Conservation (phyloP, 805 yeast genomes). For the Candida sanyiensis region DNA sequence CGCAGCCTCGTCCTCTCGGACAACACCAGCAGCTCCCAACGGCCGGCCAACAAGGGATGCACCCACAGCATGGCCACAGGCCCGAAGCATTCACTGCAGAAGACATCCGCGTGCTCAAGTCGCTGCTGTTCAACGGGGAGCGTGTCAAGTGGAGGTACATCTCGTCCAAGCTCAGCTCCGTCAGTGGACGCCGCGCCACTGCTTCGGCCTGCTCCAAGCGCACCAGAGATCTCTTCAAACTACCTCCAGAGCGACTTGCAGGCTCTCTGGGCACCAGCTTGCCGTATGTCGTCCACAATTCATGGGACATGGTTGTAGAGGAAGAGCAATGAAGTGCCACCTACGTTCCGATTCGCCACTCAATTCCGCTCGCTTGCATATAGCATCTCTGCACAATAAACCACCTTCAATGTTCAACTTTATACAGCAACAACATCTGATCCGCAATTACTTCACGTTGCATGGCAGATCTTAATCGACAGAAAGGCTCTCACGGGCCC, state of each 20-base stretch:
- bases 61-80: constrained; percentile 3
- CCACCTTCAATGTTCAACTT: no score
- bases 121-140: constrained; percentile 46
- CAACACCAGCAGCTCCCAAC: background rate
- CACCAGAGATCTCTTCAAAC: constrained; percentile 48
- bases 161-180: constrained; percentile 37
- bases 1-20: no score
- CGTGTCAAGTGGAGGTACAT: constrained; percentile 56
- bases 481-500: no score
- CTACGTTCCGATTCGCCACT: no score
- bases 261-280: constrained; percentile 42
- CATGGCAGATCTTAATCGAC: no score
- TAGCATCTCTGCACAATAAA: no score
- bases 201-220: constrained; percentile 51
- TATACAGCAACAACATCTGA: no score
- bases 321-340: constrained; percentile 9
- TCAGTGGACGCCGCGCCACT: constrained; percentile 30
- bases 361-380: no score
- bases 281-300: constrained; percentile 44
- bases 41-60: background rate
- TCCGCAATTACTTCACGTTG: no score
- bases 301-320: constrained; percentile 40
- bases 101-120: constrained; percentile 42
- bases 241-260: constrained; percentile 42
- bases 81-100: constrained; percentile 28